phyloP scores from a whole-genome alignment of 768 basidiomycete species.

The Coprinopsis cinerea region DNA sequence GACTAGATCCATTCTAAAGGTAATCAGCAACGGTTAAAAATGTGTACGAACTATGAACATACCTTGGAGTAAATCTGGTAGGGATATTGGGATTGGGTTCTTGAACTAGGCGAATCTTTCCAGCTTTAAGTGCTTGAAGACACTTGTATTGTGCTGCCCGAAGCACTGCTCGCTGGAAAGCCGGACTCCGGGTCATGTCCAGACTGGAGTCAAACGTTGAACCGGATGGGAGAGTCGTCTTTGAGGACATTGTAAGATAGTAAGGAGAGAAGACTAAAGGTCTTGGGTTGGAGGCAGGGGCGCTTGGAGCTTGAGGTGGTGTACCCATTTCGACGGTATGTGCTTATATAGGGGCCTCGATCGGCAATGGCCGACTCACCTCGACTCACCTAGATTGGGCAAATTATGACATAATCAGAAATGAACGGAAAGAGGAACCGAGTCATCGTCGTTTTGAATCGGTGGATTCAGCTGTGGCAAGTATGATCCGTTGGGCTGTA shows the following conservation, averaged over 20 bases:
- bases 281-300: neutral
- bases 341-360: neutral
- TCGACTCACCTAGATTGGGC: neutral
- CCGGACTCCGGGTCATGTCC: slow-evolving; percentile 5
- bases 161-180: slow-evolving; percentile 17
- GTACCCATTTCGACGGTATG: neutral
- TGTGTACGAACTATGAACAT: slow-evolving; percentile 1
- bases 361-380: neutral
- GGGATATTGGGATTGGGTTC: slow-evolving; percentile 10
- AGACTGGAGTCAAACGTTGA: neutral
- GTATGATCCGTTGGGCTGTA: no score
- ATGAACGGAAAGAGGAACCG: no score
- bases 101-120: slow-evolving; percentile 18
- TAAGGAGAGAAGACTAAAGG: neutral
- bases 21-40: slow-evolving; percentile 1
- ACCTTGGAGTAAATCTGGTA: slow-evolving; percentile 21
- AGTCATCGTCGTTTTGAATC: no score
- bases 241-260: slow-evolving; percentile 8
- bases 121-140: slow-evolving; percentile 21
- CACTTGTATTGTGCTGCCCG: slow-evolving; percentile 20
- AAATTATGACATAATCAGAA: neutral
- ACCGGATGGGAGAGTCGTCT: neutral
- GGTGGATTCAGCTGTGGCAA: no score
- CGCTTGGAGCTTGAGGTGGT: neutral
- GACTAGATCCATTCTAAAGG: slow-evolving; percentile 36